Percentiles rank a stretch among this genome's conserved stretches.
phyloP scores from a whole-genome alignment of 208 protist species.

The Trypanosoma cruzi region DNA sequence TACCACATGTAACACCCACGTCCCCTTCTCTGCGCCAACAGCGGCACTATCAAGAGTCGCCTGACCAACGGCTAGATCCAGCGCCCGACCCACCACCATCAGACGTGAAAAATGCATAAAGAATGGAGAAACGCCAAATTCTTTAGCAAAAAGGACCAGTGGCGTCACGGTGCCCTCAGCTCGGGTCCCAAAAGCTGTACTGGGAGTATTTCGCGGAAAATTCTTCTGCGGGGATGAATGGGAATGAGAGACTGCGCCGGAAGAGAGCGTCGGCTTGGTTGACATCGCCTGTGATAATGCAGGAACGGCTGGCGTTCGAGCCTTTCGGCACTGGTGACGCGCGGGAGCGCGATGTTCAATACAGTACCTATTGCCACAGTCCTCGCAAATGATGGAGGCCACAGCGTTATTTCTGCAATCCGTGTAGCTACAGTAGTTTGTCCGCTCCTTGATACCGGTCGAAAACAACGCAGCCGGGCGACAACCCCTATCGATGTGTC shows the following conservation, averaged over 20 bases:
- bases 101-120: slow-evolving; percentile 70
- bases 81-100: slow-evolving; percentile 51
- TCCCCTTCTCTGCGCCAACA: slow-evolving; percentile 26
- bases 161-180: slow-evolving; percentile 70
- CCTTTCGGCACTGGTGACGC: slow-evolving; percentile 50
- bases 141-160: slow-evolving; percentile 51
- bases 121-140: slow-evolving; percentile 58
- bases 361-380: slow-evolving; percentile 71
- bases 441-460: slow-evolving; percentile 10
- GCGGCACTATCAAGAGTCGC: slow-evolving; percentile 40
- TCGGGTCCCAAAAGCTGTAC: slow-evolving; percentile 64
- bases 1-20: slow-evolving; percentile 55
- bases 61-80: slow-evolving; percentile 68
- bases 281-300: slow-evolving; percentile 3
- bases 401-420: slow-evolving; percentile 44
- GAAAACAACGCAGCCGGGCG: neutral
- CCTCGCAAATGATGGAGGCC: slow-evolving; percentile 49
- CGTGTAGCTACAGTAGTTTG: slow-evolving; percentile 41
- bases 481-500: slow-evolving; percentile 81
- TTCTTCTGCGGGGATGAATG: slow-evolving; percentile 26
- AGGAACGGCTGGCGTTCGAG: slow-evolving; percentile 8
- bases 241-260: neutral
- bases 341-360: slow-evolving; percentile 65
- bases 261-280: neutral
- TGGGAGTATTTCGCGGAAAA: slow-evolving; percentile 46